Evolutionary conservation across 2,329 filamentous ascomycete species (phyloP).

Genomic region (Chrysoporthe puriensis): DNA sequence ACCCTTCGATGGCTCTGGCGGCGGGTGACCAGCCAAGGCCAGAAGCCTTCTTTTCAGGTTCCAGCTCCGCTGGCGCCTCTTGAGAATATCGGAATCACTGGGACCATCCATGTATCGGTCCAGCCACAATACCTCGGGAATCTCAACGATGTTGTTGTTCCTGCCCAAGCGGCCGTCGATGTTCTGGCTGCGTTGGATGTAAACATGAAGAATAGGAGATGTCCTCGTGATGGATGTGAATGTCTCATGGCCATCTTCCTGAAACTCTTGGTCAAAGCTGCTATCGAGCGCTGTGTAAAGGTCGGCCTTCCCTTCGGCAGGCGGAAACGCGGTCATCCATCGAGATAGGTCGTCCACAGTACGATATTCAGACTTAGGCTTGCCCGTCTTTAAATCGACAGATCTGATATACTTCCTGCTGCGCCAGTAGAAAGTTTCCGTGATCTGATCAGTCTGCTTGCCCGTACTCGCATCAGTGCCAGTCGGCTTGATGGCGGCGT

Average conservation of each 20-base stretch:
- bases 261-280: constrained; percentile 79
- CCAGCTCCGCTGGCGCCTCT: constrained; percentile 73
- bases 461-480: constrained; percentile 63
- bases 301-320: constrained; percentile 54
- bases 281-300: constrained; percentile 86
- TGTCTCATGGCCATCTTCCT: constrained; percentile 66
- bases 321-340: constrained; percentile 64
- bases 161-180: constrained; percentile 62
- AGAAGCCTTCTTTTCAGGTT: constrained; percentile 68
- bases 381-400: constrained; percentile 52
- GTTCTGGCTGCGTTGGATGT: constrained; percentile 81
- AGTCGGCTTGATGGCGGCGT: constrained; percentile 80
- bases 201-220: constrained; percentile 85
- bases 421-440: constrained; percentile 68
- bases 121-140: constrained; percentile 82
- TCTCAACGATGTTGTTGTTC: constrained; percentile 74
- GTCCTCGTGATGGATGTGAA: constrained; percentile 76
- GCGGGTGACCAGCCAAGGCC: constrained; percentile 46
- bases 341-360: constrained; percentile 60
- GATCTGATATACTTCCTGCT: constrained; percentile 56
- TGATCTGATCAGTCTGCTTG: constrained; percentile 81
- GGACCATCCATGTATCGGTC: constrained; percentile 83
- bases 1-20: constrained; percentile 4
- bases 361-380: constrained; percentile 46
- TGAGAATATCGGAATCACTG: constrained; percentile 62